phyloP scores from a whole-genome alignment of 2,329 filamentous ascomycete genomes.

The Sarocladium strictum region DNA sequence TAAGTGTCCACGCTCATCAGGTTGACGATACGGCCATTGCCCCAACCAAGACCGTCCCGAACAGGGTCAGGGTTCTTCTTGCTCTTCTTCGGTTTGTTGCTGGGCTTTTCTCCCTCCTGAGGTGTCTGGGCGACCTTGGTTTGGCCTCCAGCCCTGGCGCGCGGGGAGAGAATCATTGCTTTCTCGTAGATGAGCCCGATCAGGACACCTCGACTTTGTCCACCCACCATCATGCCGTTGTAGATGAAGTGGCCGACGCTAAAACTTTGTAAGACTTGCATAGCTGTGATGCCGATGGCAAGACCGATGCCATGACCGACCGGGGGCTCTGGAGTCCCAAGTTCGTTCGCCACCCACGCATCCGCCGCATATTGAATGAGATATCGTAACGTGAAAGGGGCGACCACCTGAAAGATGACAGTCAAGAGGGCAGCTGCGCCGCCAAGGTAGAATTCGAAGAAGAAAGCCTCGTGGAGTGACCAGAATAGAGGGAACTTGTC shows the following conservation, averaged over 20 bases:
- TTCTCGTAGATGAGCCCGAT: constrained; percentile 90
- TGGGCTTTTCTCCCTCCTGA: constrained; percentile 31
- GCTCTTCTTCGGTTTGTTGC: constrained; percentile 29
- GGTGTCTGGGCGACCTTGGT: constrained; percentile 11
- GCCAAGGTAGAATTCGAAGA: constrained; percentile 76
- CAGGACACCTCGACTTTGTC: constrained; percentile 71
- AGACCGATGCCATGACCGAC: constrained; percentile 75
- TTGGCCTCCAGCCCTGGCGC: constrained; percentile 77
- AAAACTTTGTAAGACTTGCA: constrained; percentile 80
- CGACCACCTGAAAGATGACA: constrained; percentile 71
- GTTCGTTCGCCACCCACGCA: constrained; percentile 61
- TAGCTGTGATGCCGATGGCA: constrained; percentile 74
- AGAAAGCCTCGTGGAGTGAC: constrained; percentile 83
- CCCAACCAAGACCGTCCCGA: constrained; percentile 74
- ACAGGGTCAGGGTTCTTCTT: constrained; percentile 31
- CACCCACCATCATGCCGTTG: constrained; percentile 85
- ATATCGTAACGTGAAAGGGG: constrained; percentile 79
- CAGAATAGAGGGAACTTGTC: constrained; percentile 69
- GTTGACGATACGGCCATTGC: constrained; percentile 86
- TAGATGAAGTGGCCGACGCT: constrained; percentile 90
- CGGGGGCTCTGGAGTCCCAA: constrained; percentile 49
- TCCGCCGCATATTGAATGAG: constrained; percentile 79
- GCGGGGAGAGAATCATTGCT: constrained; percentile 78
- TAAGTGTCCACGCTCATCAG: constrained; percentile 95
- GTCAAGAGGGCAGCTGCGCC: constrained; percentile 70